Evolutionary conservation across 371 early-diverging fungal genomes (phyloP).

Genomic region (Syncephalastrum contaminatum): DNA sequence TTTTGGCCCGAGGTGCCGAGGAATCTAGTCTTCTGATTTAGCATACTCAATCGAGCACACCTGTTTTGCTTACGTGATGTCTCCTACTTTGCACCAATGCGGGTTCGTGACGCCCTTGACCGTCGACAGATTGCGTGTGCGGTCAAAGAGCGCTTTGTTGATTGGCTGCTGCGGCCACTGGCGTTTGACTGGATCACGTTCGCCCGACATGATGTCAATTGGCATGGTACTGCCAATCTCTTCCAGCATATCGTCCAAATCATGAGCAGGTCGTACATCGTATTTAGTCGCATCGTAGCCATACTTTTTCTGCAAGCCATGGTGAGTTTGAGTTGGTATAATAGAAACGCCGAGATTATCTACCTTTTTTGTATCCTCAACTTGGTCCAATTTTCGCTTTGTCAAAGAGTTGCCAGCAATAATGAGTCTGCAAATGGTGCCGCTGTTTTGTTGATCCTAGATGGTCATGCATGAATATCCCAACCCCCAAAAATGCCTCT

Average conservation of each 20-base stretch:
- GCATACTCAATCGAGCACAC: not conserved
- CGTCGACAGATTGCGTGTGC: constrained; percentile 52
- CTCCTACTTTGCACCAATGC: constrained; percentile 65
- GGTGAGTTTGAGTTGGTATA: too few species aligned
- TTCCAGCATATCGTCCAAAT: constrained; percentile 59
- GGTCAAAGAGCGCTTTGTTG: constrained; percentile 65
- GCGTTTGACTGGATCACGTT: constrained; percentile 71
- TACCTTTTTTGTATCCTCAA: constrained; percentile 37
- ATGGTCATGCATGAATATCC: not conserved
- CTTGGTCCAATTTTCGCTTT: constrained; percentile 26
- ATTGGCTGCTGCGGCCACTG: constrained; percentile 89
- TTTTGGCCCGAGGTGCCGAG: constrained; percentile 87
- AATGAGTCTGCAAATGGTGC: constrained; percentile 63
- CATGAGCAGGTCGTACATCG: constrained; percentile 39
- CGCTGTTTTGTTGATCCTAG: constrained; percentile 49
- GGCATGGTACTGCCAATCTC: constrained; percentile 61
- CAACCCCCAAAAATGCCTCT: not conserved
- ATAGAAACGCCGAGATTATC: too few species aligned
- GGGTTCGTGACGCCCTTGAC: constrained; percentile 83
- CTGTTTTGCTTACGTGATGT: constrained; percentile 43
- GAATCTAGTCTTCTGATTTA: constrained; percentile 35
- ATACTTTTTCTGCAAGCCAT: constrained; percentile 48
- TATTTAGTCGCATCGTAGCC: constrained; percentile 52
- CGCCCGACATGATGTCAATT: constrained; percentile 87
- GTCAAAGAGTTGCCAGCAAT: constrained; percentile 78